Conservation (phyloP, 108 stramenopile genomes). For the Nitzschia sp. region DNA sequence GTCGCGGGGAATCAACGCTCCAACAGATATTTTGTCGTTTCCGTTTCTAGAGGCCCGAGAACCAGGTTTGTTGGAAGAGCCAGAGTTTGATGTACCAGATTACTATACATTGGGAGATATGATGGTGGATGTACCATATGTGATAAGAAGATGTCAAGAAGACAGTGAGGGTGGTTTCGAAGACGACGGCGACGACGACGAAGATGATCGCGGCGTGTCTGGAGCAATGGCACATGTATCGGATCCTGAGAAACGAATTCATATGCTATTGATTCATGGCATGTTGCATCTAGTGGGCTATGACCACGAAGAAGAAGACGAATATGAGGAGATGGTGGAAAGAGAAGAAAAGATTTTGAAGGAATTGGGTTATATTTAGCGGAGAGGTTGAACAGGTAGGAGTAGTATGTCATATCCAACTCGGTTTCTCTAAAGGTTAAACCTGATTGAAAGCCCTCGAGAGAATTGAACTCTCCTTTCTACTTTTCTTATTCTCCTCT, state of each 20-base stretch:
- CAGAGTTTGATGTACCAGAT: conserved; percentile 71
- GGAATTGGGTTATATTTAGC: conserved; percentile 45
- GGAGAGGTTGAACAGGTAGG: too few relatives aligned
- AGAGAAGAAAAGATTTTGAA: conserved; percentile 82
- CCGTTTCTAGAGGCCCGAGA: conserved; percentile 56
- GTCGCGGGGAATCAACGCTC: conserved; percentile 57
- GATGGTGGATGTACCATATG: conserved; percentile 88
- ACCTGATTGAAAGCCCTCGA: too few relatives aligned
- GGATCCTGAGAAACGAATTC: conserved; percentile 70
- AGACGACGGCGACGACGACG: conserved; percentile 63
- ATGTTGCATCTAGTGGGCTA: conserved; percentile 94
- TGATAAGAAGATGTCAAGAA: conserved; percentile 36
- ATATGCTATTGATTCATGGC: conserved; percentile 93
- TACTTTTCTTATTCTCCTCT: too few relatives aligned
- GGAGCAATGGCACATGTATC: conserved; percentile 79
- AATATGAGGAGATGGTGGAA: conserved; percentile 90
- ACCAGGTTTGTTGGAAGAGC: conserved; percentile 67
- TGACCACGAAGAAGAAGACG: conserved; percentile 93
- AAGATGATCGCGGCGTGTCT: conserved; percentile 90
- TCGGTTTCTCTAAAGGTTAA: too few relatives aligned
- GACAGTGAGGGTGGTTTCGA: conserved; percentile 37
- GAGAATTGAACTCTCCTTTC: too few relatives aligned
- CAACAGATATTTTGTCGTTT: conserved; percentile 90
- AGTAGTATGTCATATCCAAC: too few relatives aligned
- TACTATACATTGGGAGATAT: conserved; percentile 91